Evolutionary conservation across 2,329 filamentous ascomycete species (phyloP), one percentile per base, ranked within the genome.

Genomic region (Phaeophleospora eucalypticola): DNA sequence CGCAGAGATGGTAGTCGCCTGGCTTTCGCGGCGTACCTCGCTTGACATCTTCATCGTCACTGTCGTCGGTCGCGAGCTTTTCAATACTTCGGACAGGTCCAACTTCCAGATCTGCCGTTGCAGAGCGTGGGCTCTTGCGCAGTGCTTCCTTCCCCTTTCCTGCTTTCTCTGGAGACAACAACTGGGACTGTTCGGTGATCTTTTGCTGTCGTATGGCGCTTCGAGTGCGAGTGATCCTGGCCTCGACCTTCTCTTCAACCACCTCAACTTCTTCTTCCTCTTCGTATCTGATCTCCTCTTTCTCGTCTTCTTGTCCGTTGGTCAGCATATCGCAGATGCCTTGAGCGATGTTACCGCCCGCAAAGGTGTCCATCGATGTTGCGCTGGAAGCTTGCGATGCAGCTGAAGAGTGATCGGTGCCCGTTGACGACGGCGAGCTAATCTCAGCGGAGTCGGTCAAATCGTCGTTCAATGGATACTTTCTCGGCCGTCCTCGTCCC

Each of bases 1-100:
- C 78, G 0, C 89, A 95, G 16, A 91, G 81, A 21, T 87, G 84
- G 68, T 97, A 97, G 68, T 79, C 67, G 59, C 76, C 64, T 48
- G 74, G 72, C 58, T 60, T 58, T 55, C 70, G 54, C 43, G 71
- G 19, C 41, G 64, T 43, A 57, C 69, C 39, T 60, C 69, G 40
- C 63, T 68, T 51, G 48, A 55, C 49, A 12, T 49, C 48, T 19
- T 61, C 51, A 8, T 46, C 44, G 16, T 50, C 44, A 4, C 45
- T 47, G 9, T 56, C 51, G n/a, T 48, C 48, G 37, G 41, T 36
- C 27, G 49, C 38, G 15, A 29, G 41, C 41, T 53, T 46, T 40
- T 66, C 61, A 48, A 65, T 64, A 41, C 54, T 60, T 17, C 48
- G 48, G 40, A 65, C 45, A 6, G 59, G 52, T 16, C 46, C 36